These are phyloP conservation scores for Microbotryum violaceum DNA, from an alignment of 1,284 basidiomycete species.

Conservation along the genomic window DNA sequence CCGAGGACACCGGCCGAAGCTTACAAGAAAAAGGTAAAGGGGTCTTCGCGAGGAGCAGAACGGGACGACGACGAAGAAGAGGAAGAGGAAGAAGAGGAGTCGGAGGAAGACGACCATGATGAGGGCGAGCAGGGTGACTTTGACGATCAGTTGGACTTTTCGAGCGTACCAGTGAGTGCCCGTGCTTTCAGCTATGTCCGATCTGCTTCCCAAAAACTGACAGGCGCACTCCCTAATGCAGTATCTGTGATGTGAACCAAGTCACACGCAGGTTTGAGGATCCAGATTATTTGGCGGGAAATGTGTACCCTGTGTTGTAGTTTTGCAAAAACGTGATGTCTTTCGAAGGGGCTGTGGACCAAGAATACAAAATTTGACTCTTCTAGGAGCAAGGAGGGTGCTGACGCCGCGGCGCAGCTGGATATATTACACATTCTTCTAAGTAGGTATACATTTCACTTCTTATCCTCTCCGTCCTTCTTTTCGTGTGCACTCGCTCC, in stretches of 20 bases:
- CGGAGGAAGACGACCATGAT: slow-evolving; percentile 24
- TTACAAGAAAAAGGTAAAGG: slow-evolving; percentile 24
- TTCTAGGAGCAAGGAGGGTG: too few relatives aligned
- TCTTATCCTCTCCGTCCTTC: background rate
- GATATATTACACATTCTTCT: background rate
- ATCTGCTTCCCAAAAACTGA: background rate
- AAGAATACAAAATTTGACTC: too few relatives aligned
- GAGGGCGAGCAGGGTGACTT: slow-evolving; percentile 29
- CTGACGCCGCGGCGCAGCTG: too few relatives aligned
- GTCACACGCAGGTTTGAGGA: background rate
- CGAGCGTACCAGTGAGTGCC: slow-evolving; percentile 31
- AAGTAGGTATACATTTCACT: background rate
- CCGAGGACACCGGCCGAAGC: slow-evolving; percentile 28
- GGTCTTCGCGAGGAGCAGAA: slow-evolving; percentile 15
- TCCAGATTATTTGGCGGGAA: too few relatives aligned
- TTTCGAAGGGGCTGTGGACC: too few relatives aligned
- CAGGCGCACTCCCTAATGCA: background rate
- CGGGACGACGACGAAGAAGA: slow-evolving; percentile 19
- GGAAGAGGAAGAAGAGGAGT: slow-evolving; percentile 2
- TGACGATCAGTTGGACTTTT: slow-evolving; percentile 33
- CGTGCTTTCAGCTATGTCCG: too few relatives aligned
- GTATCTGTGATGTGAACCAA: slow-evolving; percentile 9
- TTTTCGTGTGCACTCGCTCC: slow-evolving; percentile 38
- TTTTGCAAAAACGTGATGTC: too few relatives aligned
- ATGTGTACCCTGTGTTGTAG: too few relatives aligned